A percentile compares a stretch with the other conserved stretches of the same genome.
These are phyloP conservation scores for Neurospora hispaniola DNA, from an alignment of 495 filamentous ascomycete species.

Conservation along the genomic window DNA sequence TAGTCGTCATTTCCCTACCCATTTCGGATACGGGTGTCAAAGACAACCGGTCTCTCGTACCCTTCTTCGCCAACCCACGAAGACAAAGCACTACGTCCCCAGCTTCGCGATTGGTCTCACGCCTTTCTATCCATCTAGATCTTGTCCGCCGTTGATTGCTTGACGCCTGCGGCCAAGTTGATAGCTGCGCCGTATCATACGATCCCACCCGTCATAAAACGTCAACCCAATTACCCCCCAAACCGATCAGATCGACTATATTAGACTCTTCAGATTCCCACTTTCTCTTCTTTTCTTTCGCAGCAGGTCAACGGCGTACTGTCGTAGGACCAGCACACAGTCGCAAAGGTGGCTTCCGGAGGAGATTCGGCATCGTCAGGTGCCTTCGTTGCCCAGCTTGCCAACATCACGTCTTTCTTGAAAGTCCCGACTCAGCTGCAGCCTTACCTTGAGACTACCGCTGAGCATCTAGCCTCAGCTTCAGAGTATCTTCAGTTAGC, in stretches of 20 bases:
- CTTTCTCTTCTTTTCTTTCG: constrained; percentile 4
- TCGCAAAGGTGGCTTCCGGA: constrained; percentile 47
- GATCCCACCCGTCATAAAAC: neutral
- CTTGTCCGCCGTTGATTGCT: neutral
- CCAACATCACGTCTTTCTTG: constrained; percentile 32
- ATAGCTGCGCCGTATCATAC: neutral
- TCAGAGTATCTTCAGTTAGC: constrained; percentile 43
- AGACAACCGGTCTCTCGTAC: constrained; percentile 12
- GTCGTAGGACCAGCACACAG: constrained; percentile 29
- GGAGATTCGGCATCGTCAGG: constrained; percentile 38
- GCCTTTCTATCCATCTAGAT: neutral
- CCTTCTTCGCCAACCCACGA: constrained; percentile 6
- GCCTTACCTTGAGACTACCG: constrained; percentile 34
- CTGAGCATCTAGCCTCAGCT: constrained; percentile 39
- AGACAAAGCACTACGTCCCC: constrained; percentile 6
- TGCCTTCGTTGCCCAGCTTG: constrained; percentile 34
- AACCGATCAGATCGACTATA: neutral
- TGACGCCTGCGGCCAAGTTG: neutral
- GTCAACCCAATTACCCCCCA: neutral
- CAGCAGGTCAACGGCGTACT: constrained; percentile 27
- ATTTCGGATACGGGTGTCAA: constrained; percentile 10
- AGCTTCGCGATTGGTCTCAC: constrained; percentile 14
- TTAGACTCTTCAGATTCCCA: neutral
- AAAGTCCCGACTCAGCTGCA: constrained; percentile 33
- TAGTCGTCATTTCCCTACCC: constrained; percentile 8